phyloP scores from a whole-genome alignment of 2,329 filamentous ascomycete species.

The Hypoxylon sp. region DNA sequence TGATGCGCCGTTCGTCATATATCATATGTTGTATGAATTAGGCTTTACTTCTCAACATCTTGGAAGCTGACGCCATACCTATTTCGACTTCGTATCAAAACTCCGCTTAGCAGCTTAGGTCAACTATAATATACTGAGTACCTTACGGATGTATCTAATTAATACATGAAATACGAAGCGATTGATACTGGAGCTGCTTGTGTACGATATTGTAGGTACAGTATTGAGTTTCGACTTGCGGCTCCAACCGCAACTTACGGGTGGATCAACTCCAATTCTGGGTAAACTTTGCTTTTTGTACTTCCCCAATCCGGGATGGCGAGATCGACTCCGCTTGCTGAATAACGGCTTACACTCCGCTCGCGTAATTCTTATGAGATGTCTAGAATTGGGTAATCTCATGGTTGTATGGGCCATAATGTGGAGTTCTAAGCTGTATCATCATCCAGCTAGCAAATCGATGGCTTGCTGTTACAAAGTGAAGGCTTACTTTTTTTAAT shows the following conservation, averaged over 20 bases:
- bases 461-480: slow-evolving; percentile 9
- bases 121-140: background rate
- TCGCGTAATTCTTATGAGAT: slow-evolving; percentile 43
- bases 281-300: slow-evolving; percentile 19
- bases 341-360: slow-evolving; percentile 41
- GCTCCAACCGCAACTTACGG: slow-evolving; percentile 23
- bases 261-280: slow-evolving; percentile 10
- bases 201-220: background rate
- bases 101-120: background rate
- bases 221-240: slow-evolving; percentile 25
- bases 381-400: slow-evolving; percentile 11
- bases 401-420: slow-evolving; percentile 21
- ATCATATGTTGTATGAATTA: background rate
- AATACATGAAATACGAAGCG: background rate
- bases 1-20: background rate
- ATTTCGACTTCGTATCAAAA: background rate
- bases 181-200: background rate
- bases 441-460: slow-evolving; percentile 3
- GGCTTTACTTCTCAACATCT: background rate
- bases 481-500: slow-evolving; percentile 1
- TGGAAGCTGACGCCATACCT: background rate
- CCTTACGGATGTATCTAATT: background rate
- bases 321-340: slow-evolving; percentile 31
- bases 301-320: slow-evolving; percentile 28
- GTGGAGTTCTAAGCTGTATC: slow-evolving; percentile 5